Percentiles rank a stretch among this genome's conserved stretches.
phyloP scores from a whole-genome alignment of 2,329 filamentous ascomycete genomes.

The Arachnomyces sp. region DNA sequence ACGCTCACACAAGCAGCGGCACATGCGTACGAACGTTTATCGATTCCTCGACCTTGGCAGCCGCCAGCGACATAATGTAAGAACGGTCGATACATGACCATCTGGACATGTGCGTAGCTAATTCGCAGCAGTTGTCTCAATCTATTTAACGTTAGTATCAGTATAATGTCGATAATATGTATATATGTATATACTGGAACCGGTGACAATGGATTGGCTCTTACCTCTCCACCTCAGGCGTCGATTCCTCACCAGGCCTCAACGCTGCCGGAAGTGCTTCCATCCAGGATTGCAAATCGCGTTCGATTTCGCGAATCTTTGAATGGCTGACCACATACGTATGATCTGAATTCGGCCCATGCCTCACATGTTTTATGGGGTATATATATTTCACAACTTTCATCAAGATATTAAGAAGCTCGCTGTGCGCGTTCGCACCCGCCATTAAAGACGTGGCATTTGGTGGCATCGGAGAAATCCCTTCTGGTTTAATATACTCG shows the following conservation, averaged over 20 bases:
- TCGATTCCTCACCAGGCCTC: slow-evolving; percentile 69
- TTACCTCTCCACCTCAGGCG: slow-evolving; percentile 68
- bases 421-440: slow-evolving; percentile 54
- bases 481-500: slow-evolving; percentile 39
- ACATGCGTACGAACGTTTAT: slow-evolving; percentile 58
- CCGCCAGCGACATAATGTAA: slow-evolving; percentile 54
- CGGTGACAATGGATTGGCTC: slow-evolving; percentile 19
- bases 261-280: slow-evolving; percentile 65
- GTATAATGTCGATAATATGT: slow-evolving; percentile 30
- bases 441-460: slow-evolving; percentile 50
- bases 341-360: slow-evolving; percentile 40
- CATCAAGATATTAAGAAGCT: slow-evolving; percentile 49
- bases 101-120: slow-evolving; percentile 57
- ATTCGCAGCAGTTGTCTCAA: slow-evolving; percentile 55
- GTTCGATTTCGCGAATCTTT: slow-evolving; percentile 57
- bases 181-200: too few relatives aligned
- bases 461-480: slow-evolving; percentile 47
- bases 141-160: slow-evolving; percentile 31
- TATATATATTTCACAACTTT: slow-evolving; percentile 60
- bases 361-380: slow-evolving; percentile 48
- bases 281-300: slow-evolving; percentile 57
- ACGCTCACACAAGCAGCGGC: slow-evolving; percentile 60
- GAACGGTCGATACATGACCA: slow-evolving; percentile 59
- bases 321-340: slow-evolving; percentile 58
- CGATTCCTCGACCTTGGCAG: slow-evolving; percentile 44